phyloP scores from a whole-genome alignment of 2,329 filamentous ascomycete genomes.

The Pseudofabraea citricarpa region DNA sequence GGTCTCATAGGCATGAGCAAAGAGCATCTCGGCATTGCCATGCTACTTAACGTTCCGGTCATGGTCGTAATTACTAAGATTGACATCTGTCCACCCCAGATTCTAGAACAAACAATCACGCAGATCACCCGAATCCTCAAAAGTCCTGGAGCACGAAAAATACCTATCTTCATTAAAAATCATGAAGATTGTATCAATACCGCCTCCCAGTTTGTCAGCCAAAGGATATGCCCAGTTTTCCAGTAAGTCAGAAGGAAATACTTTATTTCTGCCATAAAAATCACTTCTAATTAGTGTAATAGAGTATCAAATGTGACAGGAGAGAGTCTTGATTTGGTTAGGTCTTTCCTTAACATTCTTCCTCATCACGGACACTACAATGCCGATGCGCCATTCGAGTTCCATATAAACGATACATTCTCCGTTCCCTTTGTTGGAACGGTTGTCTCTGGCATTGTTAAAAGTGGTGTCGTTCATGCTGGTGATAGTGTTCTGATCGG shows the following conservation, averaged over 20 bases:
- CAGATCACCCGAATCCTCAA: constrained; percentile 92
- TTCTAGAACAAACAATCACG: constrained; percentile 86
- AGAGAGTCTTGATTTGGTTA: constrained; percentile 82
- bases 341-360: constrained; percentile 90
- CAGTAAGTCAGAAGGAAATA: too few species aligned
- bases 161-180: constrained; percentile 91
- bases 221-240: constrained; percentile 94
- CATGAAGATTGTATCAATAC: constrained; percentile 92
- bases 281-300: too few species aligned
- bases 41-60: constrained; percentile 92
- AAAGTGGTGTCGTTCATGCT: constrained; percentile 78
- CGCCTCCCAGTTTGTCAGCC: constrained; percentile 90
- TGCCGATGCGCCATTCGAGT: constrained; percentile 82
- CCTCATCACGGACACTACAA: constrained; percentile 94
- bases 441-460: constrained; percentile 91
- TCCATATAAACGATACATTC: constrained; percentile 95
- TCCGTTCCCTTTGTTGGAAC: constrained; percentile 96
- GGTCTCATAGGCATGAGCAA: constrained; percentile 97
- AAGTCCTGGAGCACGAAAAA: constrained; percentile 88
- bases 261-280: too few species aligned
- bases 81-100: constrained; percentile 94
- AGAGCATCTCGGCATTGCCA: constrained; percentile 91
- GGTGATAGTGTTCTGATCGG: constrained; percentile 89
- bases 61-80: constrained; percentile 99
- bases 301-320: constrained; percentile 97